phyloP scores from a whole-genome alignment of 352 stramenopile genomes.

The Stramenopiles sp. region DNA sequence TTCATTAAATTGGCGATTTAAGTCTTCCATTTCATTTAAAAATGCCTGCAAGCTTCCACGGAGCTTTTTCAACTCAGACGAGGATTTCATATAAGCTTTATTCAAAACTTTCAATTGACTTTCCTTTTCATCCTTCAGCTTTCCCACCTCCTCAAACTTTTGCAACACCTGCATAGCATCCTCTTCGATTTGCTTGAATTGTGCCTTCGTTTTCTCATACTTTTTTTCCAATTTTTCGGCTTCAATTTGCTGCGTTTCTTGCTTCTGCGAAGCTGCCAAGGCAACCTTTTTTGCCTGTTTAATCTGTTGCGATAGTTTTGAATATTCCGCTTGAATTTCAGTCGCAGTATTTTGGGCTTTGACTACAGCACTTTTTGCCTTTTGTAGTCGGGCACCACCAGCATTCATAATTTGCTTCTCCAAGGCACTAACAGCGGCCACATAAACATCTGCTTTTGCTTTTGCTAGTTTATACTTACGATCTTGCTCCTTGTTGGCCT shows the following conservation, averaged over 20 bases:
- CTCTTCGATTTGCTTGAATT: constrained; percentile 74
- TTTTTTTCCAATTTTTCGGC: constrained; percentile 41
- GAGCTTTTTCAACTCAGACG: not conserved
- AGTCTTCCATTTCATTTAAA: not conserved
- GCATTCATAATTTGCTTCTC: not conserved
- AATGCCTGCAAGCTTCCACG: not conserved
- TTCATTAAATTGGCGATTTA: not conserved
- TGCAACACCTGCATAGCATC: constrained; percentile 65
- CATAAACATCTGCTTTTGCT: constrained; percentile 35
- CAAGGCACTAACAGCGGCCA: not conserved
- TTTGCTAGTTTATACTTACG: constrained; percentile 33
- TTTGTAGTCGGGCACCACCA: not conserved
- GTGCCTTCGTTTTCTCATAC: constrained; percentile 53
- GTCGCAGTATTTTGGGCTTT: not conserved
- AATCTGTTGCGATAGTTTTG: constrained; percentile 26
- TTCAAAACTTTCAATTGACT: constrained; percentile 37
- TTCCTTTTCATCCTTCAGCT: constrained; percentile 58
- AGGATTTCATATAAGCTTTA: constrained; percentile 18
- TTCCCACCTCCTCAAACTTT: constrained; percentile 67
- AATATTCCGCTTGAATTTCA: not conserved
- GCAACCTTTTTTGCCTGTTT: constrained; percentile 52
- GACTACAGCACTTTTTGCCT: not conserved
- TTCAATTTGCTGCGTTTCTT: constrained; percentile 47
- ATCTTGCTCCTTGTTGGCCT: constrained; percentile 54
- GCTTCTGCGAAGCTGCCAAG: constrained; percentile 40